Base-by-base conservation (phyloP, 2,329 filamentous ascomycete genomes). In the Colletotrichum cereale region DNA sequence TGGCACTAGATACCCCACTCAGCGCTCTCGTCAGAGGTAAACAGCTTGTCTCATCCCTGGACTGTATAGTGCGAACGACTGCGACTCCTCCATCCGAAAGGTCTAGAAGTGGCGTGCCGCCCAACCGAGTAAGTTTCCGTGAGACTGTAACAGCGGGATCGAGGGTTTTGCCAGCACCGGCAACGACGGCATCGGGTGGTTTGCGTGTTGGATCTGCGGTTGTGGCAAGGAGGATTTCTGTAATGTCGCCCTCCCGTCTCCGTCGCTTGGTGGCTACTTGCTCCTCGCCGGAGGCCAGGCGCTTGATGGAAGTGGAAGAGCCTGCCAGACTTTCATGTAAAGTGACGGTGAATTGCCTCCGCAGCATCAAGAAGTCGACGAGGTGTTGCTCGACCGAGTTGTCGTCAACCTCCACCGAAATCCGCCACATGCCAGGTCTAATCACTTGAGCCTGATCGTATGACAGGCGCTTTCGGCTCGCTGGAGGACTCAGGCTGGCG, bases 321-420 rank as follows among this genome's bases (percentile, higher is more conserved):
- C 26, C 8, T 31, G 26, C 5, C 24, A 47, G n/a, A 44, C 38
- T 5, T 29, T 36, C 44, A 34, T 36, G 24, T 26, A 65, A 47
- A 24, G 38, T 56, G 21, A 57, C 29, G 29, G 62, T 58, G 38
- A 65, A 65, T 42, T 57, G 26, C 38, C 62, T 56, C 26, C 31
- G 40, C 36, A 48, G 38, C 4, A 65, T 29, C 7, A 65, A 34
- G 53, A 65, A 65, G 52, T 65, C 36, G 12, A 50, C 29, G 21
- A 58, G 18, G 24, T 65, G 62, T 47, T 47, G 18, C 38, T 65
- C 26, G 29, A 31, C 18, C 12, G 38, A 24, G 50, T 36, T 24
- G n/a, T 55, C 31, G 12, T 65, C 42, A 8, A 34, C 40, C 16
- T 57, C 24, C 42, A 44, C 61, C 42, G 55, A 42, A 31, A 40